Percentiles rank a stretch among this genome's conserved stretches.
phyloP scores from a whole-genome alignment of 2,329 filamentous ascomycete species.

The Dactylellina haptotyla region DNA sequence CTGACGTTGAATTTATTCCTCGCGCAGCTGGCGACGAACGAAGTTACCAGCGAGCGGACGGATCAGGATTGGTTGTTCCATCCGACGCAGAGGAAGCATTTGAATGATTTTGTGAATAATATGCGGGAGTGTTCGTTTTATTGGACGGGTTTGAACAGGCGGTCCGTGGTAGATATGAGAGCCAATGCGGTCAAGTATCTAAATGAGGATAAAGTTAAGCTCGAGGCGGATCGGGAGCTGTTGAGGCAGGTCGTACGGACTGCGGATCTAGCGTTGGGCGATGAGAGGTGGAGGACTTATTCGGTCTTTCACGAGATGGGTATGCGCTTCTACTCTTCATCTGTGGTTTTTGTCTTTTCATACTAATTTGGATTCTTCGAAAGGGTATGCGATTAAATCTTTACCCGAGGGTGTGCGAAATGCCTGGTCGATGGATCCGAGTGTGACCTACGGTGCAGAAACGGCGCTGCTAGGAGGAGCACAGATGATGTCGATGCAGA shows the following conservation, averaged over 20 bases:
- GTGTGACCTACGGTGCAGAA: conserved; percentile 58
- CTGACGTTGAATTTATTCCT: conserved; percentile 85
- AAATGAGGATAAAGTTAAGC: conserved; percentile 70
- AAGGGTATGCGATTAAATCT: conserved; percentile 68
- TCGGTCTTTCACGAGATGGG: conserved; percentile 77
- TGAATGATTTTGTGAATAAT: conserved; percentile 78
- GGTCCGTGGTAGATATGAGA: conserved; percentile 72
- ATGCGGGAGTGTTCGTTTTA: conserved; percentile 86
- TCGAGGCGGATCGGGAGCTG: conserved; percentile 70
- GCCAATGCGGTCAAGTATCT: conserved; percentile 76
- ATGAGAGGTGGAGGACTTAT: conserved; percentile 73
- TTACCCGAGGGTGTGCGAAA: conserved; percentile 72
- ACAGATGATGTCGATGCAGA: conserved; percentile 68
- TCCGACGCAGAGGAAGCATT: conserved; percentile 72
- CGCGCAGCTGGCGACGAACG: conserved; percentile 84
- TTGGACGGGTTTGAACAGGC: conserved; percentile 76
- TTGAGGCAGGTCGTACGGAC: conserved; percentile 74
- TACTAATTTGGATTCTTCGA: background rate
- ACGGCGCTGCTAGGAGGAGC: conserved; percentile 30
- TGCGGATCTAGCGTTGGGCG: conserved; percentile 70
- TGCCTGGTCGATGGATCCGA: conserved; percentile 74
- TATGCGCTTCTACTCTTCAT: conserved; percentile 5
- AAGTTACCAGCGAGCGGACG: conserved; percentile 83
- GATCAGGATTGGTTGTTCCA: conserved; percentile 93
- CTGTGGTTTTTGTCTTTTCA: background rate